Percentiles rank a stretch among this genome's conserved stretches.
phyloP scores from a whole-genome alignment of 108 stramenopile species.

The Nannochloropsis salina region DNA sequence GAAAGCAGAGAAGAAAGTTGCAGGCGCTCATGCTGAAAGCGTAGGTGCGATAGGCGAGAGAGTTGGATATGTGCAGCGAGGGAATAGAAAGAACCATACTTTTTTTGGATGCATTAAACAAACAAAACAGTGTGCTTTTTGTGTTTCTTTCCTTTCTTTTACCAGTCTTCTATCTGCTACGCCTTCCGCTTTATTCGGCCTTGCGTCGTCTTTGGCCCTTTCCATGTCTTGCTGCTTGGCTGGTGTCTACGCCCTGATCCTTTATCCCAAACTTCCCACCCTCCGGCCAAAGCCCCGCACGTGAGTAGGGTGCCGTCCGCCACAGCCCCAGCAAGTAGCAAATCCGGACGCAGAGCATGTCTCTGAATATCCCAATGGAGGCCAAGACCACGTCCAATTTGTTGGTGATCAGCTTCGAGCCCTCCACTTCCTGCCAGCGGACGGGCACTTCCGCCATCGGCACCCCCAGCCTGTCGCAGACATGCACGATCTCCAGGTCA shows the following conservation, averaged over 20 bases:
- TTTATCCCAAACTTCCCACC: too few species aligned
- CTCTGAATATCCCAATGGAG: conserved; percentile 53
- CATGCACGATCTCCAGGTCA: conserved; percentile 56
- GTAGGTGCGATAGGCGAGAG: too few species aligned
- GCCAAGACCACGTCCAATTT: conserved; percentile 52
- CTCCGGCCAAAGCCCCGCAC: not conserved
- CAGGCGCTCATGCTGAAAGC: too few species aligned
- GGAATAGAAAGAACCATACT: too few species aligned
- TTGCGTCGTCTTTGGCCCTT: too few species aligned
- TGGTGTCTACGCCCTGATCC: too few species aligned
- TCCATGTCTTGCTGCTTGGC: too few species aligned
- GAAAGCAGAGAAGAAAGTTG: not conserved
- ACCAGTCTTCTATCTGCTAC: not conserved
- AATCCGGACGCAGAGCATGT: conserved; percentile 49
- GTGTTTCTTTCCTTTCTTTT: not conserved
- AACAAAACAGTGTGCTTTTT: not conserved
- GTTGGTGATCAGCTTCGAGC: conserved; percentile 52
- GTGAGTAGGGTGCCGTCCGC: conserved; percentile 20
- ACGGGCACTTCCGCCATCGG: conserved; percentile 57
- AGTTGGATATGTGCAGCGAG: too few species aligned
- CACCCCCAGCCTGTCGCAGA: conserved; percentile 38
- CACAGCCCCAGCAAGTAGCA: conserved; percentile 54
- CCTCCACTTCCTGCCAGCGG: conserved; percentile 59
- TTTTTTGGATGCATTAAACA: too few species aligned
- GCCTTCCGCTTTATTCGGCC: too few species aligned